Percentiles rank a stretch among this genome's conserved stretches.
phyloP scores from a whole-genome alignment of 129 eudicot genomes.

The Glebionis coronaria region DNA sequence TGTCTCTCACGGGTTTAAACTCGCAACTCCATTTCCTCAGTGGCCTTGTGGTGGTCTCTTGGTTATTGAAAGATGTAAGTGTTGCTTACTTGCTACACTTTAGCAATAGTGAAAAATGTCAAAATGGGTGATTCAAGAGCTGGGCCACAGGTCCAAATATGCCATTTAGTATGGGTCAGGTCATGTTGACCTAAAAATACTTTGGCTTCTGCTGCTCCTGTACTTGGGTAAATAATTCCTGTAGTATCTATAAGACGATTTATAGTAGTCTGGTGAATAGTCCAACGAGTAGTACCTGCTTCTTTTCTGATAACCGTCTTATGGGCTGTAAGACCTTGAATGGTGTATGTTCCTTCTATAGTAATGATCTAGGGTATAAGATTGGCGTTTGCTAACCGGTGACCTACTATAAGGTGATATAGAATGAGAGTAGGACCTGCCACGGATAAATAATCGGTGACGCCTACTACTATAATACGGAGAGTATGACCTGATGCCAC shows the following conservation, averaged over 20 bases:
- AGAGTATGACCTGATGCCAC: no score
- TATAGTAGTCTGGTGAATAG: conserved; percentile 22
- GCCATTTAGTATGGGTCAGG: no score
- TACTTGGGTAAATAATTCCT: conserved; percentile 23
- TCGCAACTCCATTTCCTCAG: conserved; percentile 66
- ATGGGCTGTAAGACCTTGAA: conserved; percentile 44
- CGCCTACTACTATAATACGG: no score
- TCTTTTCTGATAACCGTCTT: conserved; percentile 36
- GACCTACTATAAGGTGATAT: conserved; percentile 45
- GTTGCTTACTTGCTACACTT: conserved; percentile 30
- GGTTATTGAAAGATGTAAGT: conserved; percentile 82
- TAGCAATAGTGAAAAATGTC: background rate
- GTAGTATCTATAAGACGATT: background rate
- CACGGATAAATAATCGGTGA: no score
- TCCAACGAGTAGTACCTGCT: conserved; percentile 45
- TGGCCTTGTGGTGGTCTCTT: conserved; percentile 96
- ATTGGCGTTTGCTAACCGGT: conserved; percentile 13
- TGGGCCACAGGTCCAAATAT: no score
- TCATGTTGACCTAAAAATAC: background rate
- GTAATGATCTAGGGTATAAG: conserved; percentile 36
- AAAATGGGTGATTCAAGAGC: no score
- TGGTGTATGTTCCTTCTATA: conserved; percentile 23
- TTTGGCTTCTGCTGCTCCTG: background rate
- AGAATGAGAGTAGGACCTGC: no score
- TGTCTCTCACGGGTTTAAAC: conserved; percentile 59